These are phyloP conservation scores for Calendula officinalis DNA, from an alignment of 129 eudicot species.

Conservation along the genomic window DNA sequence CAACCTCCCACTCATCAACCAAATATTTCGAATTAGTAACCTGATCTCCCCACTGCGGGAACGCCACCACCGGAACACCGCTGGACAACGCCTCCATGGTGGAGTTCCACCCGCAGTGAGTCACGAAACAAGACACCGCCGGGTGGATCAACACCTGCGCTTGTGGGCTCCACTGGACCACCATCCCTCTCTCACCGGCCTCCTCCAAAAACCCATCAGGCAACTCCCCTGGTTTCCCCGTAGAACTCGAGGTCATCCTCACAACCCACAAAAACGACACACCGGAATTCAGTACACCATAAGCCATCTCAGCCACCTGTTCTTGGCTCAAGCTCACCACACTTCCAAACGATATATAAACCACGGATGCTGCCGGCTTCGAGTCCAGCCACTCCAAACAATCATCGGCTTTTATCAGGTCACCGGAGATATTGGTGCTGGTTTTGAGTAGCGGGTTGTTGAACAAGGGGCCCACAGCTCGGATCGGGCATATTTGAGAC, in stretches of 20 bases:
- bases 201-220: slow-evolving; percentile 44
- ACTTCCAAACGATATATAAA: slow-evolving; percentile 68
- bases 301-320: slow-evolving; percentile 45
- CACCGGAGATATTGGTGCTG: slow-evolving; percentile 33
- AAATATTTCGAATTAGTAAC: slow-evolving; percentile 67
- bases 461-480: slow-evolving; percentile 63
- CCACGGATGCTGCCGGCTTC: slow-evolving; percentile 46
- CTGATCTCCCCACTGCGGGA: slow-evolving; percentile 77
- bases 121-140: slow-evolving; percentile 56
- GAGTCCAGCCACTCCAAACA: slow-evolving; percentile 52
- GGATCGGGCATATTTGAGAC: slow-evolving; percentile 39
- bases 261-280: slow-evolving; percentile 64
- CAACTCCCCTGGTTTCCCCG: not conserved
- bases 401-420: slow-evolving; percentile 43
- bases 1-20: slow-evolving; percentile 52
- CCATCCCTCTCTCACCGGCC: slow-evolving; percentile 39
- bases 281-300: slow-evolving; percentile 45
- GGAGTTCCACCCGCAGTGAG: slow-evolving; percentile 86
- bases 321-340: slow-evolving; percentile 47
- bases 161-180: slow-evolving; percentile 60
- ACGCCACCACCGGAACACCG: slow-evolving; percentile 72
- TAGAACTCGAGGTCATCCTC: not conserved
- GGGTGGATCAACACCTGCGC: slow-evolving; percentile 53
- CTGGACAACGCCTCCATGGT: slow-evolving; percentile 50
- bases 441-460: slow-evolving; percentile 22